Percentiles rank a stretch among this genome's conserved stretches.
Evolutionary conservation across 164 flowering plant genomes (phyloP).

Genomic region (Dillenia turbinata): DNA sequence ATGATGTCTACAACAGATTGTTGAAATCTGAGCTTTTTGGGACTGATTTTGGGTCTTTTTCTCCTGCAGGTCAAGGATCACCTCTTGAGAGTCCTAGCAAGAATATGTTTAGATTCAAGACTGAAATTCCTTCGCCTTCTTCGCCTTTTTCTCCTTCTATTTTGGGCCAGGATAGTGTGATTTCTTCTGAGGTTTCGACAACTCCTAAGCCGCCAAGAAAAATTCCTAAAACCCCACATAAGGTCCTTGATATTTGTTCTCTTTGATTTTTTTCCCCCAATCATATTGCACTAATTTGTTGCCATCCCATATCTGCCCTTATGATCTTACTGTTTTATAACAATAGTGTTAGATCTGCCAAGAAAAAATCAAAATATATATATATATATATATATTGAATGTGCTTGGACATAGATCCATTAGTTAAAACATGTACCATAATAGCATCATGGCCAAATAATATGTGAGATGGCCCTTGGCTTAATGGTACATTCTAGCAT

Average conservation of each 20-base stretch:
- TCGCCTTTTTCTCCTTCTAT: conserved; percentile 74
- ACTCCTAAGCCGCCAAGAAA: conserved; percentile 87
- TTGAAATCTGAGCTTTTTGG: conserved; percentile 84
- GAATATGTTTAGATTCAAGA: conserved; percentile 89
- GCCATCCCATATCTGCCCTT: no score
- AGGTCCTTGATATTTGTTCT: conserved; percentile 35
- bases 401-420: no score
- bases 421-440: no score
- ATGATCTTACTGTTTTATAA: no score
- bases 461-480: no score
- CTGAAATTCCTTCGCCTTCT: conserved; percentile 62
- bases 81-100: conserved; percentile 71
- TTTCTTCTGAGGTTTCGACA: conserved; percentile 47
- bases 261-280: background rate
- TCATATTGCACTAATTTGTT: no score
- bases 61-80: conserved; percentile 74
- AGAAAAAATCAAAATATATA: no score
- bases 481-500: no score
- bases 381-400: no score
- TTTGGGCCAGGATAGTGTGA: conserved; percentile 45
- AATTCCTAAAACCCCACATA: conserved; percentile 92
- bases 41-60: conserved; percentile 61
- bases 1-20: conserved; percentile 68
- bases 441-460: no score
- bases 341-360: no score